Percentiles rank a stretch among this genome's conserved stretches.
phyloP scores from a whole-genome alignment of 768 basidiomycete species.

The Naganishia antarctica region DNA sequence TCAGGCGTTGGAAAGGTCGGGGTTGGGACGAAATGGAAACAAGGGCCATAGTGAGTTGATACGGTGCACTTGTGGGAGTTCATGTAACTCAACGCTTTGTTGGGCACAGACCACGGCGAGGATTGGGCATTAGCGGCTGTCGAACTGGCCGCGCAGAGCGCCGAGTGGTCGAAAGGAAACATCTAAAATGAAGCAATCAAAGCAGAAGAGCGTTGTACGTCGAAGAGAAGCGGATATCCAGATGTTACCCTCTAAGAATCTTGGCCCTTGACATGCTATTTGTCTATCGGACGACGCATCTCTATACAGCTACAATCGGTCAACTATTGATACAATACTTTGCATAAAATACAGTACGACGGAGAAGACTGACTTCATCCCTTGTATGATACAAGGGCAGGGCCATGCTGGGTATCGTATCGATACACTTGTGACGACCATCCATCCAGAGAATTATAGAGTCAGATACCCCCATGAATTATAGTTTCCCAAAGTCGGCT shows the following conservation, averaged over 20 bases:
- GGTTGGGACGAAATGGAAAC: constrained; percentile 63
- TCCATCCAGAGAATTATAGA: no score
- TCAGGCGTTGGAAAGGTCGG: constrained; percentile 92
- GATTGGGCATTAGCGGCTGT: constrained; percentile 97
- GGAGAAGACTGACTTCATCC: no score
- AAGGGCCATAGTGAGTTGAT: constrained; percentile 70
- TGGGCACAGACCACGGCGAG: constrained; percentile 64
- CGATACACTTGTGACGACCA: background rate
- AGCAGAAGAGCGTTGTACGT: background rate
- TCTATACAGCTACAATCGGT: background rate
- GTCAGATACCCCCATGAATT: background rate
- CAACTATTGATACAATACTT: background rate
- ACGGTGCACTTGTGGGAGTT: background rate
- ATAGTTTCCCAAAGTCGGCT: constrained; percentile 27
- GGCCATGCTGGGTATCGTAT: background rate
- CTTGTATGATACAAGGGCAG: no score
- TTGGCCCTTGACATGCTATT: no score
- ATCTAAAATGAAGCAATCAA: constrained; percentile 5
- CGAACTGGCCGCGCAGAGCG: constrained; percentile 53
- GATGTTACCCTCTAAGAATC: no score
- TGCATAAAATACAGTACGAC: background rate
- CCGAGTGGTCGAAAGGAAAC: constrained; percentile 44
- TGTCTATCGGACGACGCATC: background rate
- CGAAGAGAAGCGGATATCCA: no score
- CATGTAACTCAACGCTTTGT: constrained; percentile 10